phyloP scores from a whole-genome alignment of 2,329 filamentous ascomycete species.

The Emericellopsis atlantica region DNA sequence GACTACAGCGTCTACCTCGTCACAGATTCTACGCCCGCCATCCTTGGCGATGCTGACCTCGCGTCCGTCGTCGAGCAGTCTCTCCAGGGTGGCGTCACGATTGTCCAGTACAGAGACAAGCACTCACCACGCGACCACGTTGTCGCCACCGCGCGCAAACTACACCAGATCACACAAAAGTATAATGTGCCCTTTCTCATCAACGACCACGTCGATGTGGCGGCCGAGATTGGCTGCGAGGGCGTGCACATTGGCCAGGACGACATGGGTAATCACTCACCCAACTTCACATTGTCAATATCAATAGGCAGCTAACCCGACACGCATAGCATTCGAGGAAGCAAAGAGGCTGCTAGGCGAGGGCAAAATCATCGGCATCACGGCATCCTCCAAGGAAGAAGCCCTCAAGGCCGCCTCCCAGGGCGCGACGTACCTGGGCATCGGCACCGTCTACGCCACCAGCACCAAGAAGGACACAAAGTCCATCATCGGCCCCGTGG shows the following conservation, averaged over 20 bases:
- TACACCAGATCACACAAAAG: constrained; percentile 58
- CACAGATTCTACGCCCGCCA: constrained; percentile 80
- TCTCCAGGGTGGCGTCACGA: constrained; percentile 65
- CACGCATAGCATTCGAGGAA: constrained; percentile 11
- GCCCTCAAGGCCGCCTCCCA: constrained; percentile 56
- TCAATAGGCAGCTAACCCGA: not conserved
- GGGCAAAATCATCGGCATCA: constrained; percentile 77
- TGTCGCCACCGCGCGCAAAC: constrained; percentile 53
- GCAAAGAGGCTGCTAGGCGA: constrained; percentile 64
- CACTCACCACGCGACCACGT: constrained; percentile 59
- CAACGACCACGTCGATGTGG: constrained; percentile 88
- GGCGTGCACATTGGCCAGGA: constrained; percentile 93
- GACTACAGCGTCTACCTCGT: constrained; percentile 84
- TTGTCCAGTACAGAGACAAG: constrained; percentile 90
- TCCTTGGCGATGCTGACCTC: constrained; percentile 62
- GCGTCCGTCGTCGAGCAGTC: constrained; percentile 63
- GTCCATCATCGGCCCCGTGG: constrained; percentile 40
- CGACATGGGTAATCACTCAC: constrained; percentile 54
- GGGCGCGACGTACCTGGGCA: constrained; percentile 83
- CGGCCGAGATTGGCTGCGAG: constrained; percentile 72
- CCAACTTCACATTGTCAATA: not conserved
- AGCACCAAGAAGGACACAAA: constrained; percentile 85
- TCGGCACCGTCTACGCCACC: constrained; percentile 83
- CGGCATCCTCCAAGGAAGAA: constrained; percentile 63
- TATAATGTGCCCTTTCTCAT: constrained; percentile 72